phyloP scores from a whole-genome alignment of 345 rosid genomes.

The Durio zibethinus region DNA sequence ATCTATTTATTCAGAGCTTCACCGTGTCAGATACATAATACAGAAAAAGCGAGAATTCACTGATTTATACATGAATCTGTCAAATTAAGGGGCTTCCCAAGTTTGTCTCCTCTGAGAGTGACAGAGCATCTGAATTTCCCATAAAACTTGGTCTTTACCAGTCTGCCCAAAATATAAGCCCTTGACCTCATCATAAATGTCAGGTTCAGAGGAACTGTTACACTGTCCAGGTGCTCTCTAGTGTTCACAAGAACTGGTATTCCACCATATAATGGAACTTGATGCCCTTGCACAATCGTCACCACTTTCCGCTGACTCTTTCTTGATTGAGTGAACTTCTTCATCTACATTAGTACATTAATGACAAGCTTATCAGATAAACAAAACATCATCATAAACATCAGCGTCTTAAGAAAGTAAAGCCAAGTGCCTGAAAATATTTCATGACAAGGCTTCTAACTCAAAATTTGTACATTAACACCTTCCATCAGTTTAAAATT shows the following conservation, averaged over 20 bases:
- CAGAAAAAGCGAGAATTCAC: conserved; percentile 20
- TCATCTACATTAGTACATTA: conserved; percentile 43
- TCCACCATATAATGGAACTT: conserved; percentile 85
- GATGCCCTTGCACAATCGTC: conserved; percentile 60
- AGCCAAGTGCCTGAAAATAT: too few relatives aligned
- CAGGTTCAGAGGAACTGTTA: conserved; percentile 67
- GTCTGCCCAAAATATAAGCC: conserved; percentile 75
- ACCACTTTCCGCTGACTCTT: conserved; percentile 39
- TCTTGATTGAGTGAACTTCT: conserved; percentile 68
- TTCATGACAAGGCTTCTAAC: too few relatives aligned
- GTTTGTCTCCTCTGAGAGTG: conserved; percentile 48
- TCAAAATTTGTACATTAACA: too few relatives aligned
- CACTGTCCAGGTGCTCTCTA: conserved; percentile 30
- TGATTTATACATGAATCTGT: conserved; percentile 46
- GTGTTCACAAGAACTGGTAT: conserved; percentile 41
- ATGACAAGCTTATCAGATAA: conserved; percentile 4
- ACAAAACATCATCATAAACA: neutral
- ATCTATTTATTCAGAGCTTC: neutral
- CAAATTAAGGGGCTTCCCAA: conserved; percentile 57
- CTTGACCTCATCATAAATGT: conserved; percentile 70
- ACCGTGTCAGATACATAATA: too few relatives aligned
- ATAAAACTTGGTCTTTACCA: conserved; percentile 64
- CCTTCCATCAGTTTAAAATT: too few relatives aligned
- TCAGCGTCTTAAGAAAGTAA: neutral
- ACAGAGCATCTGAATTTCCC: conserved; percentile 52